Evolutionary conservation across 2,329 filamentous ascomycete genomes (phyloP).

Genomic region (Lasiodiplodia theobromae): DNA sequence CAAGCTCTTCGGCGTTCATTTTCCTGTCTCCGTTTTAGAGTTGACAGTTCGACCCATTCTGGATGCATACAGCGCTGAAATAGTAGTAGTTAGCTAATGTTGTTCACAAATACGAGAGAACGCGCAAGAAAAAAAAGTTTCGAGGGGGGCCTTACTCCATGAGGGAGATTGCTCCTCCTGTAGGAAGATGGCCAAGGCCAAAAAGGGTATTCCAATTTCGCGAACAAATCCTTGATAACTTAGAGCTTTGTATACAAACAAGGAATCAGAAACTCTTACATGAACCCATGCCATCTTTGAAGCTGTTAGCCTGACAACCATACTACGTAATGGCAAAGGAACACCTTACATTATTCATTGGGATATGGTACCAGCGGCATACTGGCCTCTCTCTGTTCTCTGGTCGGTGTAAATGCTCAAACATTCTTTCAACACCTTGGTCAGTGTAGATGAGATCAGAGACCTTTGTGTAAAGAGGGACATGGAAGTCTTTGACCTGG

Average conservation of each 20-base stretch:
- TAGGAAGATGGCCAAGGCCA: constrained; percentile 9
- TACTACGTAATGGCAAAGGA: no score
- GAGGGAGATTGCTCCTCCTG: not conserved
- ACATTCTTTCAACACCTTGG: no score
- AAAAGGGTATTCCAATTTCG: not conserved
- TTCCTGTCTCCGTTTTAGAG: no score
- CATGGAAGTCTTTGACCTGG: no score
- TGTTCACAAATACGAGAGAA: not conserved
- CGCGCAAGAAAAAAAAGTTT: no score
- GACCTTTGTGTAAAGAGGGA: no score
- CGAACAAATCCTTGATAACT: not conserved
- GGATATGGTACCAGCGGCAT: constrained; percentile 7
- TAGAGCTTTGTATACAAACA: not conserved
- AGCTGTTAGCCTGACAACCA: not conserved
- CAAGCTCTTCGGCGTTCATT: no score
- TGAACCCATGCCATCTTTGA: constrained; percentile 8
- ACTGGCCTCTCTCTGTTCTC: not conserved
- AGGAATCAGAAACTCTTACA: not conserved
- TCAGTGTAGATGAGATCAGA: no score
- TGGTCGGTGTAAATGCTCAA: no score
- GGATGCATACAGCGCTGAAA: not conserved
- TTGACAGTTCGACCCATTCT: no score
- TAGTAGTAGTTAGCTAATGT: not conserved
- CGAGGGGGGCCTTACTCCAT: not conserved
- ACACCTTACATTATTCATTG: constrained; percentile 11